phyloP scores from a whole-genome alignment of 768 basidiomycete species.

The Leccinum boreale region DNA sequence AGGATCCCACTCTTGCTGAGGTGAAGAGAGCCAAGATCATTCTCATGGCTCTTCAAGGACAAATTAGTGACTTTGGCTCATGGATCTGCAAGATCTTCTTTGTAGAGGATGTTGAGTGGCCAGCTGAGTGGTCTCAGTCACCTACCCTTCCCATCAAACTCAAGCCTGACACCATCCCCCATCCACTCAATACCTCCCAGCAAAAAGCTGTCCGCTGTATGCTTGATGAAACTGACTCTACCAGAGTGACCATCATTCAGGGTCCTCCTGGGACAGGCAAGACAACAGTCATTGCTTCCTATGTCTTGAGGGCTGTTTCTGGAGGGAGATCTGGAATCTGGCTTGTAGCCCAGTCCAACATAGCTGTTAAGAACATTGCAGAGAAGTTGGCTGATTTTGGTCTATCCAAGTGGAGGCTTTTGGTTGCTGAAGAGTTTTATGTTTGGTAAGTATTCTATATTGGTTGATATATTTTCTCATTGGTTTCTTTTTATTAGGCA shows the following conservation, averaged over 20 bases:
- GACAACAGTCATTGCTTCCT: constrained; percentile 68
- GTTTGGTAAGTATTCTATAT: constrained; percentile 48
- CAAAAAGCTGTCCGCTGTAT: constrained; percentile 34
- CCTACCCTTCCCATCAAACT: constrained; percentile 17
- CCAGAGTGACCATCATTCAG: constrained; percentile 36
- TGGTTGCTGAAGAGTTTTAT: constrained; percentile 73
- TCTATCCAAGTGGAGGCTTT: constrained; percentile 56
- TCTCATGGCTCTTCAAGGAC: constrained; percentile 36
- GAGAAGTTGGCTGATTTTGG: constrained; percentile 62
- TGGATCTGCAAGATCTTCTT: constrained; percentile 39
- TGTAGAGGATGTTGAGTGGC: constrained; percentile 34
- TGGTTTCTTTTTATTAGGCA: constrained; percentile 51
- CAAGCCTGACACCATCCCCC: constrained; percentile 12
- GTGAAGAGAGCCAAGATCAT: constrained; percentile 33
- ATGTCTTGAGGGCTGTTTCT: constrained; percentile 46
- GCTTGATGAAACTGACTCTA: constrained; percentile 34
- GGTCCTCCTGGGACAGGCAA: constrained; percentile 73
- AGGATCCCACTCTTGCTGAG: constrained; percentile 59
- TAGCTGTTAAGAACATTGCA: constrained; percentile 88
- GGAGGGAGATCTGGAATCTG: constrained; percentile 54
- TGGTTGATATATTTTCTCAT: not conserved
- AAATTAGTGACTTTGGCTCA: constrained; percentile 29
- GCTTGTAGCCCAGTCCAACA: constrained; percentile 83
- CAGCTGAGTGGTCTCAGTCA: constrained; percentile 30
- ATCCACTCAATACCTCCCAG: constrained; percentile 41